Conservation (phyloP, 1,284 basidiomycete genomes). For the Coniophora puteana region DNA sequence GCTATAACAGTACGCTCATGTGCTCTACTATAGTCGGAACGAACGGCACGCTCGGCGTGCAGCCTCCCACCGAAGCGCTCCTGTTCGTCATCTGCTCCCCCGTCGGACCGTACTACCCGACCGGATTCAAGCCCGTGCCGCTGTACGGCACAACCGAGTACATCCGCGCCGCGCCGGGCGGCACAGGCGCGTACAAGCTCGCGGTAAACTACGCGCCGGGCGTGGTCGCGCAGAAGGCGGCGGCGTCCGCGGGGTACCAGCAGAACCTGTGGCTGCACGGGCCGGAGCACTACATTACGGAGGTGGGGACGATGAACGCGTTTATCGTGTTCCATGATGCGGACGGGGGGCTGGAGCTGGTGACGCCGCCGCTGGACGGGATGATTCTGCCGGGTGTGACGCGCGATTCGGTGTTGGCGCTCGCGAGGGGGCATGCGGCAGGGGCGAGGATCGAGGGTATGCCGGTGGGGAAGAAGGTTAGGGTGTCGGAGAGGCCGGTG, state of each 20-base stretch:
- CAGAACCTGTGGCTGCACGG: slow-evolving; percentile 97
- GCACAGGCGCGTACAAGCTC: slow-evolving; percentile 89
- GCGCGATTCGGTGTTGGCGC: slow-evolving; percentile 84
- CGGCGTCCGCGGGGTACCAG: slow-evolving; percentile 82
- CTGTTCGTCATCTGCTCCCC: slow-evolving; percentile 94
- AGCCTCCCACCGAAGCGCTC: slow-evolving; percentile 84
- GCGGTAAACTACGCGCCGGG: slow-evolving; percentile 91
- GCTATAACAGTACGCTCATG: slow-evolving; percentile 3
- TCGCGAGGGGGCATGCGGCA: slow-evolving; percentile 75
- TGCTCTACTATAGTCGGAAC: slow-evolving; percentile 81
- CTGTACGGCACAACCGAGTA: slow-evolving; percentile 90
- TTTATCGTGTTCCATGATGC: slow-evolving; percentile 81
- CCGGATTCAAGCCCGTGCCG: slow-evolving; percentile 94
- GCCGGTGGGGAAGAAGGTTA: slow-evolving; percentile 66
- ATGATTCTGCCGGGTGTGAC: slow-evolving; percentile 97
- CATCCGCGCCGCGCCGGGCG: slow-evolving; percentile 87
- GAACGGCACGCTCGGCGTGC: slow-evolving; percentile 84
- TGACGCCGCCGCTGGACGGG: slow-evolving; percentile 91
- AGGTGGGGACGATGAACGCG: slow-evolving; percentile 97
- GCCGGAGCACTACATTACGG: slow-evolving; percentile 82
- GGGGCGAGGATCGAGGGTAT: slow-evolving; percentile 60
- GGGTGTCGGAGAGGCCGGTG: slow-evolving; percentile 83
- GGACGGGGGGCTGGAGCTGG: slow-evolving; percentile 80
- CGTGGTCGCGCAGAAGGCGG: slow-evolving; percentile 85
- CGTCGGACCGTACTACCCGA: slow-evolving; percentile 92